Conservation (phyloP, 768 basidiomycete genomes). For the Holtermannia corniformis region DNA sequence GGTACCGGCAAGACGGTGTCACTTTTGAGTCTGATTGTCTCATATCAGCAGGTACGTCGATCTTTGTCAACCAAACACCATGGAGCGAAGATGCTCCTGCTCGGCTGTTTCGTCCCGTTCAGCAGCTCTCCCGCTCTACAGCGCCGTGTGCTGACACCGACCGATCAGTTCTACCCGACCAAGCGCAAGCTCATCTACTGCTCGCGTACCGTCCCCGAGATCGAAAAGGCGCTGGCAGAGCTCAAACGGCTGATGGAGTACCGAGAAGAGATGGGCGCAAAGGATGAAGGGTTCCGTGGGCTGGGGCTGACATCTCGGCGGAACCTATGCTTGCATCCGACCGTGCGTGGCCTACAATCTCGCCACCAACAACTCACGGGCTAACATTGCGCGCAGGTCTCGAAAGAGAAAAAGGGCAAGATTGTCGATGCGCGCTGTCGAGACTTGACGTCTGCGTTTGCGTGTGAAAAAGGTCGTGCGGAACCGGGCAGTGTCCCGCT, state of each 20-base stretch:
- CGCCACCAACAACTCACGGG: neutral
- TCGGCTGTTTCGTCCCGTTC: neutral
- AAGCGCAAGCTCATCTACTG: constrained; percentile 95
- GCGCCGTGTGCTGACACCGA: too few relatives aligned
- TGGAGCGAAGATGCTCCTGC: neutral
- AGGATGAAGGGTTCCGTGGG: constrained; percentile 74
- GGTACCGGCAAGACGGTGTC: constrained; percentile 99
- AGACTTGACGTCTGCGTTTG: constrained; percentile 78
- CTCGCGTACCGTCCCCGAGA: constrained; percentile 97
- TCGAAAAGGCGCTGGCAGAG: constrained; percentile 94
- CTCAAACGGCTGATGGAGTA: constrained; percentile 89
- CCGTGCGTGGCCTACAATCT: constrained; percentile 47
- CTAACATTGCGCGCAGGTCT: constrained; percentile 51
- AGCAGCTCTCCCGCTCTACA: too few relatives aligned
- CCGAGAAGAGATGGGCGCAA: constrained; percentile 54
- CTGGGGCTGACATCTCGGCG: constrained; percentile 90
- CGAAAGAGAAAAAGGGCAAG: constrained; percentile 97
- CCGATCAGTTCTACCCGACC: constrained; percentile 73
- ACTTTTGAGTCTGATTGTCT: constrained; percentile 85
- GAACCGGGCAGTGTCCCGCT: constrained; percentile 84
- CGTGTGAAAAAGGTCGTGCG: constrained; percentile 69
- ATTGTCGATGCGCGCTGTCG: constrained; percentile 94
- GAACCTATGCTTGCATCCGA: constrained; percentile 91
- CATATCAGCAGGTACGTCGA: constrained; percentile 80
- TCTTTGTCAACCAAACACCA: neutral